phyloP scores from a whole-genome alignment of 140 eudicot species.

The Ambrosia hybrid region DNA sequence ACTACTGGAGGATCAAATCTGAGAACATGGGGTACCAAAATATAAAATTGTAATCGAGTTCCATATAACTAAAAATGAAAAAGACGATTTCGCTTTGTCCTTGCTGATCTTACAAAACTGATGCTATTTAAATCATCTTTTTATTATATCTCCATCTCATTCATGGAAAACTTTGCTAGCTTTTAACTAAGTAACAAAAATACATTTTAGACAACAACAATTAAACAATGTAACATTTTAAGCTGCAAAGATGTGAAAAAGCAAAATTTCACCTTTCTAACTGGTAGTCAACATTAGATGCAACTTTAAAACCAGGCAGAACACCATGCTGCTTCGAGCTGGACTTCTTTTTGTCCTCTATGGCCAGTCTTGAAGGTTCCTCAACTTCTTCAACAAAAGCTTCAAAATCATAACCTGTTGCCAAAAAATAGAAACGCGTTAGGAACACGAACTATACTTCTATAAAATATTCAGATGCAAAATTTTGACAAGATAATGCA shows the following conservation, averaged over 20 bases:
- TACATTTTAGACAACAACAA: neutral
- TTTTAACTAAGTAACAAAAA: neutral
- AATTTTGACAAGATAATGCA: too few species aligned
- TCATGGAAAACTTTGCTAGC: neutral
- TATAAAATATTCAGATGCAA: neutral
- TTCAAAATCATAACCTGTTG: conserved; percentile 77
- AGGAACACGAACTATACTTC: neutral
- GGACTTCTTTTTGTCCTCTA: conserved; percentile 54
- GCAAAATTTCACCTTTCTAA: conserved; percentile 55
- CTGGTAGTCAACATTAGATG: conserved; percentile 61
- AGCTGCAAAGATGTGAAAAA: conserved; percentile 3
- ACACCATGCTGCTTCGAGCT: conserved; percentile 50
- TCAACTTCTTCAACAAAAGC: conserved; percentile 79
- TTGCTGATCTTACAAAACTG: neutral
- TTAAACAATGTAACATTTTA: neutral
- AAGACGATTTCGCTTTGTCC: neutral
- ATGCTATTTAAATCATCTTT: neutral
- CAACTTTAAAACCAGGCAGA: conserved; percentile 74
- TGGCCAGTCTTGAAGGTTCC: conserved; percentile 61
- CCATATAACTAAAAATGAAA: neutral
- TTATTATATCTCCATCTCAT: neutral
- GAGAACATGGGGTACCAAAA: conserved; percentile 17
- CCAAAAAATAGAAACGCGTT: neutral
- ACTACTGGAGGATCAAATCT: conserved; percentile 90
- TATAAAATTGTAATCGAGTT: conserved; percentile 12